A percentile compares a stretch with the other conserved stretches of the same genome.
Evolutionary conservation across 768 basidiomycete species (phyloP).

Genomic region (Mycena vulgaris): DNA sequence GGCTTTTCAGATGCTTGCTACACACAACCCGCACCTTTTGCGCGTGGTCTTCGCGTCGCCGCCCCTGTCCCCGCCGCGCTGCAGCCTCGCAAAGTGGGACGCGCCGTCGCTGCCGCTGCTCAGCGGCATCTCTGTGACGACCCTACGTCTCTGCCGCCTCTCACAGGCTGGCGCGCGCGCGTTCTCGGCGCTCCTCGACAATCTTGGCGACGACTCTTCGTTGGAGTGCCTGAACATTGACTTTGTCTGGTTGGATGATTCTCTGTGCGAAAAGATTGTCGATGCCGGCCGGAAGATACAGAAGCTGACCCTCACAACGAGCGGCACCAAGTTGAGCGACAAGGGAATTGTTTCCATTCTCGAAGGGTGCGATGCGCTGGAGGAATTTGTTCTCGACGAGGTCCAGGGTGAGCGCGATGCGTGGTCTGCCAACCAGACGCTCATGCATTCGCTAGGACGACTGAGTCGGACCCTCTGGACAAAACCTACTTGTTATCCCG

Average conservation of each 20-base stretch:
- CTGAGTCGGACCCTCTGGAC: constrained; percentile 54
- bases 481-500: constrained; percentile 46
- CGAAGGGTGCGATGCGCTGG: constrained; percentile 52
- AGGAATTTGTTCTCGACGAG: constrained; percentile 51
- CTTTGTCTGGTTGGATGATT: constrained; percentile 58
- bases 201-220: constrained; percentile 47
- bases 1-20: constrained; percentile 41
- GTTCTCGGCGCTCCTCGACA: constrained; percentile 44
- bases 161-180: constrained; percentile 53
- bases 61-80: constrained; percentile 34
- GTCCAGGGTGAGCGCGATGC: constrained; percentile 50
- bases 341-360: constrained; percentile 50
- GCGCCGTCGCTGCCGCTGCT: constrained; percentile 53
- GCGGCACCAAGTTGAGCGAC: constrained; percentile 56
- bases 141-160: constrained; percentile 50
- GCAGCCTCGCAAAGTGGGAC: constrained; percentile 50
- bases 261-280: constrained; percentile 52
- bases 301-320: constrained; percentile 50
- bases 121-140: constrained; percentile 44
- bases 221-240: constrained; percentile 52
- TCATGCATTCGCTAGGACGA: constrained; percentile 44
- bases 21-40: constrained; percentile 42
- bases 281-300: constrained; percentile 49
- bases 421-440: background rate
- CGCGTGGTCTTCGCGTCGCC: constrained; percentile 43